Conservation (phyloP, 2,329 filamentous ascomycete species). For the Pestalotiopsis sp. region DNA sequence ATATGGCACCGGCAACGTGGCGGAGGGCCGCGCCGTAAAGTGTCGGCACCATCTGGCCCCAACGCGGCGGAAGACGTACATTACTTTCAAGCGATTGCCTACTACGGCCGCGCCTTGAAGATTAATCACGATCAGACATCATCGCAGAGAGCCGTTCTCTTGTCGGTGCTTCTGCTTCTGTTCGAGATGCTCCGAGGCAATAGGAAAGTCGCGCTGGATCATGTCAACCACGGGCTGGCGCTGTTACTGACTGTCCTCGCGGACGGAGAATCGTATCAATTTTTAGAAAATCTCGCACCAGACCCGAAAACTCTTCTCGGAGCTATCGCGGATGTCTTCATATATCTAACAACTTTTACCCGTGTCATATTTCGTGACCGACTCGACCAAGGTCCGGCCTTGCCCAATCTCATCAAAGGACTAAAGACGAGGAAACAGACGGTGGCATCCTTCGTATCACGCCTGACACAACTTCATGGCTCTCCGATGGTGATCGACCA, state of each 20-base stretch:
- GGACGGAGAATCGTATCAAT: constrained; percentile 20
- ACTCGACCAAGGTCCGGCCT: constrained; percentile 22
- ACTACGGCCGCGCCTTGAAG: constrained; percentile 38
- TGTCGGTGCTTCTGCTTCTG: constrained; percentile 33
- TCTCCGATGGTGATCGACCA: constrained; percentile 12
- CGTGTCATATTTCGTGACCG: constrained; percentile 25
- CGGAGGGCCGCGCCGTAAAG: constrained; percentile 10
- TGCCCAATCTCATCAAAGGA: constrained; percentile 26
- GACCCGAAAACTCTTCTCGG: constrained; percentile 27
- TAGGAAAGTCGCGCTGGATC: constrained; percentile 33
- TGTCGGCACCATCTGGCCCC: background rate
- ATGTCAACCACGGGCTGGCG: constrained; percentile 38
- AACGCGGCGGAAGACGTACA: constrained; percentile 19
- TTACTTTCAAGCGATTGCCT: constrained; percentile 36
- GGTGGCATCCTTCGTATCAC: constrained; percentile 28
- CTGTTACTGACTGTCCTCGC: constrained; percentile 35
- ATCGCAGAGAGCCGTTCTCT: constrained; percentile 31
- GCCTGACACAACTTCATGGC: constrained; percentile 24
- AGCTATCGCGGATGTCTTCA: constrained; percentile 27
- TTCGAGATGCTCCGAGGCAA: constrained; percentile 36
- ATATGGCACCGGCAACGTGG: constrained; percentile 24
- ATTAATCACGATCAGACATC: constrained; percentile 29
- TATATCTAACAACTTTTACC: constrained; percentile 23
- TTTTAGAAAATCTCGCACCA: constrained; percentile 21
- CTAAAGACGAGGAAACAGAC: constrained; percentile 25